phyloP scores from a whole-genome alignment of 345 rosid genomes.

The Conringia planisiliqua region DNA sequence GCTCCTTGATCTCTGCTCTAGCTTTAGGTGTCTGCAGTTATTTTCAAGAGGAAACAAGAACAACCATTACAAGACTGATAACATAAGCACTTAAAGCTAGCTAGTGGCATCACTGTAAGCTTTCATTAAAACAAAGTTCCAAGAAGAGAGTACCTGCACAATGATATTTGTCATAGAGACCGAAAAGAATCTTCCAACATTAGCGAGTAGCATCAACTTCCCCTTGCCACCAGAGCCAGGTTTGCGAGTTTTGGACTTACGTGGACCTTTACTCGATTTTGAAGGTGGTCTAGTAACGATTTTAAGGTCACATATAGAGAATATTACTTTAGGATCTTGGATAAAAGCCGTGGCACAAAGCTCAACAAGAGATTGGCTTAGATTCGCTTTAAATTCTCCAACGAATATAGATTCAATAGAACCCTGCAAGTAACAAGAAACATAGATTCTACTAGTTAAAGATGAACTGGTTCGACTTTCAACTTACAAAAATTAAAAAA shows the following conservation, averaged over 20 bases:
- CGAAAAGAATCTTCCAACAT: slow-evolving; percentile 75
- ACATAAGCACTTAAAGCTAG: neutral
- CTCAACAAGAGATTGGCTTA: slow-evolving; percentile 85
- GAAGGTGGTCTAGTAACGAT: slow-evolving; percentile 69
- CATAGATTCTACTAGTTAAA: neutral
- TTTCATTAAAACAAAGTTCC: neutral
- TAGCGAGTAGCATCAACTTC: slow-evolving; percentile 86
- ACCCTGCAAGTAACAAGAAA: slow-evolving; percentile 54
- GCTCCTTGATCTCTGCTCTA: slow-evolving; percentile 65
- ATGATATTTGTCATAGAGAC: slow-evolving; percentile 76
- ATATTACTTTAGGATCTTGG: slow-evolving; percentile 83
- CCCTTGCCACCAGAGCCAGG: slow-evolving; percentile 58
- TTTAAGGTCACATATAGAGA: slow-evolving; percentile 77
- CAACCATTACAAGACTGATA: neutral
- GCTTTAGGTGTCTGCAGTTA: slow-evolving; percentile 69
- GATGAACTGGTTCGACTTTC: neutral
- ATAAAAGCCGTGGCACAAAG: slow-evolving; percentile 76
- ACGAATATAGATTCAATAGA: slow-evolving; percentile 74
- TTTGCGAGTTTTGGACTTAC: slow-evolving; percentile 50
- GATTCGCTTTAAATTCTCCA: slow-evolving; percentile 74
- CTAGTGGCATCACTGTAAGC: neutral
- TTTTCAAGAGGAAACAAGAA: slow-evolving; percentile 9
- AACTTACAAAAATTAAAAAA: neutral
- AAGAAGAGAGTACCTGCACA: slow-evolving; percentile 51
- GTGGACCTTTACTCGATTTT: slow-evolving; percentile 48